These are phyloP conservation scores for Gossypium schwendimanii DNA, from an alignment of 441 rosid species.

Conservation along the genomic window DNA sequence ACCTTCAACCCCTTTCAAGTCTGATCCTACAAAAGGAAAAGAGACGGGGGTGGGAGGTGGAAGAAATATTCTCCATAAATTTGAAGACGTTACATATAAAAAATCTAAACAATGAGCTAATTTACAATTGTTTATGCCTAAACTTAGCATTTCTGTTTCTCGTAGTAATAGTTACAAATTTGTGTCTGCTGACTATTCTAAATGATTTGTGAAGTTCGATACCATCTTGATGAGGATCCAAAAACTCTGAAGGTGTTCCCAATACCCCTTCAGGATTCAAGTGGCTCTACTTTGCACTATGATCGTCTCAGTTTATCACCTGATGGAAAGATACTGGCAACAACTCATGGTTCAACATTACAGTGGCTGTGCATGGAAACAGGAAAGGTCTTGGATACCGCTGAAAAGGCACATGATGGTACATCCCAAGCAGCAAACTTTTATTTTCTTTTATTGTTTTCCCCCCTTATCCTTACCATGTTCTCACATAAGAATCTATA, in stretches of 20 bases:
- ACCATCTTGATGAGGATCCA: slow-evolving; percentile 96
- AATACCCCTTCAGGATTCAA: slow-evolving; percentile 65
- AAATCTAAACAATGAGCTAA: background rate
- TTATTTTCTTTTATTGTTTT: background rate
- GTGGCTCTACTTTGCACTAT: slow-evolving; percentile 61
- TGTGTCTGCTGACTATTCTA: slow-evolving; percentile 15
- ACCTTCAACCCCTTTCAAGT: background rate
- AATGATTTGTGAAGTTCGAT: slow-evolving; percentile 61
- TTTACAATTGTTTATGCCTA: background rate
- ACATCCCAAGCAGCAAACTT: slow-evolving; percentile 13
- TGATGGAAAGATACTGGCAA: slow-evolving; percentile 80
- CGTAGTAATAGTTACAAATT: background rate
- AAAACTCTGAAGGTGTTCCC: slow-evolving; percentile 84
- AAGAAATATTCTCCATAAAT: background rate
- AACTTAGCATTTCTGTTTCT: background rate
- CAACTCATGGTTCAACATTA: slow-evolving; percentile 67
- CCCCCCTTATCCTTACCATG: background rate
- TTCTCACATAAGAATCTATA: background rate
- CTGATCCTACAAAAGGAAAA: background rate
- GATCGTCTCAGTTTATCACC: slow-evolving; percentile 79
- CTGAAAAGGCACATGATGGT: slow-evolving; percentile 92
- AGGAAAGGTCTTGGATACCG: slow-evolving; percentile 74
- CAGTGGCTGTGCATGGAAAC: slow-evolving; percentile 88
- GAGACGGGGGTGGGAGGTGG: background rate
- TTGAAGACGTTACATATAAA: background rate